Conservation (phyloP, 2,329 filamentous ascomycete species). For the Orbilia oligospora region DNA sequence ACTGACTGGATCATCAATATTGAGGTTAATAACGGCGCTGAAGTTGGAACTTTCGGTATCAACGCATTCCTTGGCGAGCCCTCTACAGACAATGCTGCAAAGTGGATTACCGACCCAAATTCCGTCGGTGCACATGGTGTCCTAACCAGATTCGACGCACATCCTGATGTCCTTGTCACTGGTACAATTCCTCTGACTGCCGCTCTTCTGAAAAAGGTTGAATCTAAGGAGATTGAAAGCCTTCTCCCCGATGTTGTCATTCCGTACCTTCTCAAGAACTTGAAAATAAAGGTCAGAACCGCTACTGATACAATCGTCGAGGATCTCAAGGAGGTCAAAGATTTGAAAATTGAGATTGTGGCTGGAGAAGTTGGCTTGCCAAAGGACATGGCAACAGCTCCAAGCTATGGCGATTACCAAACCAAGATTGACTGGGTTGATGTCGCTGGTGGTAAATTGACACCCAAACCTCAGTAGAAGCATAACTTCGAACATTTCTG, state of each 20-base stretch:
- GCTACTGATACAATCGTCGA: slow-evolving; percentile 43
- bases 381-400: slow-evolving; percentile 18
- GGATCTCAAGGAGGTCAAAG: slow-evolving; percentile 62
- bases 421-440: slow-evolving; percentile 36
- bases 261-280: slow-evolving; percentile 64
- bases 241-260: slow-evolving; percentile 65
- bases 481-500: no score
- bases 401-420: slow-evolving; percentile 25
- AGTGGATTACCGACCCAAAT: slow-evolving; percentile 67
- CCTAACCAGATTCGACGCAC: slow-evolving; percentile 64
- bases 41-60: slow-evolving; percentile 66
- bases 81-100: slow-evolving; percentile 60
- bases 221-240: slow-evolving; percentile 64
- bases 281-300: slow-evolving; percentile 64
- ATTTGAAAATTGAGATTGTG: slow-evolving; percentile 64
- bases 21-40: slow-evolving; percentile 65
- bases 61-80: slow-evolving; percentile 67
- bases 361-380: slow-evolving; percentile 63
- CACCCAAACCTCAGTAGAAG: neutral
- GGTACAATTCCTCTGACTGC: slow-evolving; percentile 67
- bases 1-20: slow-evolving; percentile 66
- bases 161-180: slow-evolving; percentile 65
- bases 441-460: slow-evolving; percentile 21
- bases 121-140: slow-evolving; percentile 67
- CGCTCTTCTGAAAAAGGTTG: slow-evolving; percentile 65